phyloP scores from a whole-genome alignment of 345 rosid species.

The Brassica carinata region DNA sequence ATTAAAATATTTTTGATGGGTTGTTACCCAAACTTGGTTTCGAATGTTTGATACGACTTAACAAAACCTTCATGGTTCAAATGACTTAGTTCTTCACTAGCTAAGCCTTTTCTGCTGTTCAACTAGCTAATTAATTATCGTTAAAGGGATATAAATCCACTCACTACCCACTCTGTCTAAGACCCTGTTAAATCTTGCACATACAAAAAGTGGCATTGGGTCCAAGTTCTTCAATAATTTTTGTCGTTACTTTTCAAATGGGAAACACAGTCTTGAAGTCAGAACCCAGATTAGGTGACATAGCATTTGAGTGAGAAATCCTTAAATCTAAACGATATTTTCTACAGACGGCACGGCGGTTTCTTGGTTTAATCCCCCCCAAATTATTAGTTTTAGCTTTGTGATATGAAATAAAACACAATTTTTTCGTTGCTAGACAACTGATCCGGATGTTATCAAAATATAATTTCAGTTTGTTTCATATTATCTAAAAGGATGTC shows the following conservation, averaged over 20 bases:
- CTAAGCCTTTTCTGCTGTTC: not conserved
- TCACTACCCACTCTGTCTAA: not conserved
- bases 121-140: conserved; percentile 3
- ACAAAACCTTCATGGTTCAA: not conserved
- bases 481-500: not conserved
- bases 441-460: not conserved
- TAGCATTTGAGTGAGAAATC: conserved; percentile 4
- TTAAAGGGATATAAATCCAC: not conserved
- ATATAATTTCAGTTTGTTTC: not conserved
- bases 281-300: conserved; percentile 24
- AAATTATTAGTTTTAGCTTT: not conserved
- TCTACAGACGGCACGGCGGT: not conserved
- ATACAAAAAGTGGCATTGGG: conserved; percentile 29
- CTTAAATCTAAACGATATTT: not conserved
- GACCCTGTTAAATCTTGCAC: conserved; percentile 24
- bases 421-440: not conserved
- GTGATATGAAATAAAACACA: not conserved
- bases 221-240: conserved; percentile 30
- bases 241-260: conserved; percentile 24
- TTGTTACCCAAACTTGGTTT: not conserved
- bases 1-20: not conserved
- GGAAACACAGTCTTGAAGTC: conserved; percentile 10
- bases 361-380: not conserved
- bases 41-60: not conserved
- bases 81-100: not conserved